These are phyloP conservation scores for Gaillardinia entomophila DNA, from an alignment of 805 yeast species.

Conservation along the genomic window DNA sequence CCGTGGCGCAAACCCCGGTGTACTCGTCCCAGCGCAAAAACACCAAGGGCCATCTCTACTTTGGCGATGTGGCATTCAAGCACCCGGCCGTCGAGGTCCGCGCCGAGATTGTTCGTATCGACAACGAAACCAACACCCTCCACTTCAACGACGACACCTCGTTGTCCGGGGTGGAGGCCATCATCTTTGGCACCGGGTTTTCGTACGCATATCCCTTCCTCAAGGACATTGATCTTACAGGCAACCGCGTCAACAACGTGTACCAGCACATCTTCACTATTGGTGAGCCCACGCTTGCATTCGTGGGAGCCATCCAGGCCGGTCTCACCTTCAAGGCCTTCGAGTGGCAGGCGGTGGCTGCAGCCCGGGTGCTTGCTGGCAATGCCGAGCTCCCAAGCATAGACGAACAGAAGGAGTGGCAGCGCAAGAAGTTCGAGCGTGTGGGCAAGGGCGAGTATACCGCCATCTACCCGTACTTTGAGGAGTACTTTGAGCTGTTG, in stretches of 20 bases:
- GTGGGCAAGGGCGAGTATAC: slow-evolving; percentile 4
- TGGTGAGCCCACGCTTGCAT: slow-evolving; percentile 25
- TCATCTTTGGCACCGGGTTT: slow-evolving; percentile 21
- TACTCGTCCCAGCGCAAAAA: slow-evolving; percentile 4
- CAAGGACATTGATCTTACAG: slow-evolving; percentile 14
- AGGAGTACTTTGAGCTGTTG: slow-evolving; percentile 15
- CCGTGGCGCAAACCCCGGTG: slow-evolving; percentile 9
- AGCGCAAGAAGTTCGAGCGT: background rate
- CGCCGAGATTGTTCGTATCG: slow-evolving; percentile 1
- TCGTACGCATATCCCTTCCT: slow-evolving; percentile 17
- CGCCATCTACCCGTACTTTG: slow-evolving; percentile 13
- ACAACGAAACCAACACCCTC: slow-evolving; percentile 7
- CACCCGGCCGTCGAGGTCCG: slow-evolving; percentile 4
- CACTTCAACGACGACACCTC: slow-evolving; percentile 13
- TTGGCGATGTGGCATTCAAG: background rate
- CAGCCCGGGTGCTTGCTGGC: slow-evolving; percentile 26
- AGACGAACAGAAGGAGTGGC: slow-evolving; percentile 25
- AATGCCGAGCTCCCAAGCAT: slow-evolving; percentile 21
- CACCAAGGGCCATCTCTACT: background rate
- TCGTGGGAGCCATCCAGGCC: slow-evolving; percentile 32
- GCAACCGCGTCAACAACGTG: slow-evolving; percentile 21
- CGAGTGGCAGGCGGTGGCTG: slow-evolving; percentile 36
- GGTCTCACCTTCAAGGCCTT: slow-evolving; percentile 35
- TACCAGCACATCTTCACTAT: slow-evolving; percentile 28
- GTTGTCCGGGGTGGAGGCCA: slow-evolving; percentile 9